phyloP scores from a whole-genome alignment of 164 flowering plant genomes.

The Platanus orientalis region DNA sequence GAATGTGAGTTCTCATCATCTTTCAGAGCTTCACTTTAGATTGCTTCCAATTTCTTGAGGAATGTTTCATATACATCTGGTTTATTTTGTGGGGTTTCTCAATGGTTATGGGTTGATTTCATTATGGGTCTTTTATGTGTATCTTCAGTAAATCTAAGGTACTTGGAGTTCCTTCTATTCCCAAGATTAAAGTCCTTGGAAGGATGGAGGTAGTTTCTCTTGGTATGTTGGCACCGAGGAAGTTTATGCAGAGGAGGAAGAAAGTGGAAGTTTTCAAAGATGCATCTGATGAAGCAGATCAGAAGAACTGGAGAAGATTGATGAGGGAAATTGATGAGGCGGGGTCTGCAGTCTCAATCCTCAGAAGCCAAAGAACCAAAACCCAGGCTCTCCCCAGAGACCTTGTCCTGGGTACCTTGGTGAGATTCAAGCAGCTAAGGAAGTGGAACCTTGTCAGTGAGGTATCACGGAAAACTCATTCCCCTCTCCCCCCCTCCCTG shows the following conservation, averaged over 20 bases:
- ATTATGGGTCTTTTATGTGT: conserved; percentile 2
- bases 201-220: conserved; percentile 46
- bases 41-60: not conserved
- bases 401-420: conserved; percentile 77
- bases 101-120: not conserved
- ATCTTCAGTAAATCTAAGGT: conserved; percentile 33
- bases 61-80: not conserved
- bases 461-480: conserved; percentile 35
- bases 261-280: conserved; percentile 70
- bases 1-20: not conserved
- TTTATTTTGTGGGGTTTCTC: not conserved
- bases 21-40: not conserved
- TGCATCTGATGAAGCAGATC: conserved; percentile 76
- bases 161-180: conserved; percentile 15
- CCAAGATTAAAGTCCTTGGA: conserved; percentile 23
- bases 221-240: conserved; percentile 90
- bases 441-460: conserved; percentile 92
- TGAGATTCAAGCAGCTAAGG: conserved; percentile 87
- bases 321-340: conserved; percentile 87
- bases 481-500: not conserved
- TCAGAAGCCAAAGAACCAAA: conserved; percentile 38
- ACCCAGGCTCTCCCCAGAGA: conserved; percentile 61
- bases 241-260: conserved; percentile 80
- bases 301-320: conserved; percentile 82
- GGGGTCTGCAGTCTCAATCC: conserved; percentile 72